These are phyloP conservation scores for Terfezia claveryi DNA, from an alignment of 495 filamentous ascomycete species.

Conservation along the genomic window DNA sequence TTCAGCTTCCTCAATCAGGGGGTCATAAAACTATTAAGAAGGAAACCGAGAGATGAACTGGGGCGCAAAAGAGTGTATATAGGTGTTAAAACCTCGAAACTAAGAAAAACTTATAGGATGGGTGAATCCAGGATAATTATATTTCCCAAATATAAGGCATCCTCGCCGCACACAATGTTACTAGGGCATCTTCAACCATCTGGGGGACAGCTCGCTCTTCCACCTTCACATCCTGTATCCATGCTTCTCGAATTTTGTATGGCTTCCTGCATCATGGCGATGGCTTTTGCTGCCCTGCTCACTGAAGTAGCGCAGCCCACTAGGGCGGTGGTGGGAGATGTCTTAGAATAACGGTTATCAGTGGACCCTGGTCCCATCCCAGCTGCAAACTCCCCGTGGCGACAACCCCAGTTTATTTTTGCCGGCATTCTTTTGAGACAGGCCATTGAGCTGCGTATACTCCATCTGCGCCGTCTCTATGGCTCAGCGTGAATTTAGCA, in stretches of 20 bases:
- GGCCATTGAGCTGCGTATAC: too few species aligned
- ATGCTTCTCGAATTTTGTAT: not conserved
- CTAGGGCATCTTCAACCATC: not conserved
- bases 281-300: too few species aligned
- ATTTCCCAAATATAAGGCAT: not conserved
- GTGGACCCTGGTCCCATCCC: too few species aligned
- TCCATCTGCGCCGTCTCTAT: too few species aligned
- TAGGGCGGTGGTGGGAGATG: too few species aligned
- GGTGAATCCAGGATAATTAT: not conserved
- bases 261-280: not conserved
- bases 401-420: too few species aligned
- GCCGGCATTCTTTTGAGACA: too few species aligned
- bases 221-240: not conserved
- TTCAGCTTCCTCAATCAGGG: not conserved
- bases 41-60: not conserved
- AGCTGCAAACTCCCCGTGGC: too few species aligned
- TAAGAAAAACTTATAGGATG: not conserved
- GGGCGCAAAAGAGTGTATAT: not conserved
- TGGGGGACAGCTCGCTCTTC: not conserved
- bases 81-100: not conserved
- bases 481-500: too few species aligned
- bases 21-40: not conserved
- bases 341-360: too few species aligned
- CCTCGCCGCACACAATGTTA: not conserved
- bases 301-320: too few species aligned